Percentiles rank a stretch among this genome's conserved stretches.
Evolutionary conservation across 73 alveolate genomes (phyloP).

Genomic region (Effrenium voratum): DNA sequence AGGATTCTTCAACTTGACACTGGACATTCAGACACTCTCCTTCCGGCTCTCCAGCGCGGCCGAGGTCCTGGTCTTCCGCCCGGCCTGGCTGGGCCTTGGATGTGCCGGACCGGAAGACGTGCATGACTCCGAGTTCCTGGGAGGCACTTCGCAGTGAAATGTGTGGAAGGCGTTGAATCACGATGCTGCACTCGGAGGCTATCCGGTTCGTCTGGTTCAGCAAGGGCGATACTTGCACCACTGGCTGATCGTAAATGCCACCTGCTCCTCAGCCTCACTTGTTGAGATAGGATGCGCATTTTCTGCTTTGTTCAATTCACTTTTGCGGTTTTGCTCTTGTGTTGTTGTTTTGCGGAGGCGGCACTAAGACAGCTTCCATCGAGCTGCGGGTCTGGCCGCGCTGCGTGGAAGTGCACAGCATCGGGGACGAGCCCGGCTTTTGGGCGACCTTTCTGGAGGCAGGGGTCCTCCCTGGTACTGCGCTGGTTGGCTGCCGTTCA

Average conservation of each 20-base stretch:
- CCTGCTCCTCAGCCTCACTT: not conserved
- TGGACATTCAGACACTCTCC: slow-evolving; percentile 27
- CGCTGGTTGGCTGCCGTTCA: too few relatives aligned
- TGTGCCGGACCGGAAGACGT: slow-evolving; percentile 61
- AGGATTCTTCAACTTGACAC: slow-evolving; percentile 56
- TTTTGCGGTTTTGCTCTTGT: not conserved
- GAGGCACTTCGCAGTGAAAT: not conserved
- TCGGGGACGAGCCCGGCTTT: slow-evolving; percentile 15
- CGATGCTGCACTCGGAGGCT: slow-evolving; percentile 24
- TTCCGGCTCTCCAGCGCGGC: slow-evolving; percentile 14
- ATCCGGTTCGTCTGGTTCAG: slow-evolving; percentile 47
- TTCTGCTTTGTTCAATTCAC: not conserved
- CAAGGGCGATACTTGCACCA: slow-evolving; percentile 61
- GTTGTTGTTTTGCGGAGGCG: not conserved
- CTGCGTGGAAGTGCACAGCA: slow-evolving; percentile 43
- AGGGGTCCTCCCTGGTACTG: not conserved
- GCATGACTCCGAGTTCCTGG: slow-evolving; percentile 27
- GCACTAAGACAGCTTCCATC: not conserved
- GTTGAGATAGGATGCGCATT: not conserved
- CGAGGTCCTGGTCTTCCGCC: not conserved
- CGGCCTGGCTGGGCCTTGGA: not conserved
- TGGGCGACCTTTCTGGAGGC: slow-evolving; percentile 44
- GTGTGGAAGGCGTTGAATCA: not conserved
- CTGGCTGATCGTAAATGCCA: slow-evolving; percentile 42
- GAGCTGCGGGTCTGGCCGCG: slow-evolving; percentile 57